These are phyloP conservation scores for Pseudogymnoascus sp. DNA, from an alignment of 2,329 filamentous ascomycete genomes.

Conservation along the genomic window DNA sequence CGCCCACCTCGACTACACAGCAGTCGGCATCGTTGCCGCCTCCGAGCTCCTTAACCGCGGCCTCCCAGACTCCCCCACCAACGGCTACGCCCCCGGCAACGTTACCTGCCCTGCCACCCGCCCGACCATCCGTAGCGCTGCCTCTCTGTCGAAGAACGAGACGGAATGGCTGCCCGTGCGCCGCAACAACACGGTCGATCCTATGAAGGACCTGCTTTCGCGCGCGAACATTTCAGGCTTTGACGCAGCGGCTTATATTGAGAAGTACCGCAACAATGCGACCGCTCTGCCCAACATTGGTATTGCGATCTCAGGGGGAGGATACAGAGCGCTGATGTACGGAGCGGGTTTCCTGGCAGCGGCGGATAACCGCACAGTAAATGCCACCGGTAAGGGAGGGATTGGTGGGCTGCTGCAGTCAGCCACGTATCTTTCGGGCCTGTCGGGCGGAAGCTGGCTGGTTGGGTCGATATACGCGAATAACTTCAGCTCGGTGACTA, in stretches of 20 bases:
- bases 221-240: constrained; percentile 69
- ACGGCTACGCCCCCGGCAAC: constrained; percentile 62
- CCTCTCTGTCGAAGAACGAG: constrained; percentile 58
- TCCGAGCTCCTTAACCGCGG: constrained; percentile 20
- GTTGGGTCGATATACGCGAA: constrained; percentile 70
- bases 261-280: constrained; percentile 44
- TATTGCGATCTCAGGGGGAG: constrained; percentile 73
- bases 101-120: constrained; percentile 62
- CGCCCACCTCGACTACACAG: constrained; percentile 14
- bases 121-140: constrained; percentile 59
- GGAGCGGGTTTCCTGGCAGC: constrained; percentile 72
- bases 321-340: constrained; percentile 78
- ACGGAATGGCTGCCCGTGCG: constrained; percentile 63
- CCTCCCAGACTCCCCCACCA: constrained; percentile 32
- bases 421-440: constrained; percentile 68
- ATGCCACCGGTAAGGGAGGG: constrained; percentile 53
- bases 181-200: constrained; percentile 61
- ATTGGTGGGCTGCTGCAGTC: constrained; percentile 75
- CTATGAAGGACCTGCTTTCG: constrained; percentile 66
- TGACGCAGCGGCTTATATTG: constrained; percentile 65
- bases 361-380: constrained; percentile 63
- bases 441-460: constrained; percentile 79
- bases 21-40: constrained; percentile 18
- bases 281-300: constrained; percentile 58
- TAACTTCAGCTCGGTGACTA: constrained; percentile 65